phyloP scores from a whole-genome alignment of 345 rosid genomes.

The Euclidium syriacum region DNA sequence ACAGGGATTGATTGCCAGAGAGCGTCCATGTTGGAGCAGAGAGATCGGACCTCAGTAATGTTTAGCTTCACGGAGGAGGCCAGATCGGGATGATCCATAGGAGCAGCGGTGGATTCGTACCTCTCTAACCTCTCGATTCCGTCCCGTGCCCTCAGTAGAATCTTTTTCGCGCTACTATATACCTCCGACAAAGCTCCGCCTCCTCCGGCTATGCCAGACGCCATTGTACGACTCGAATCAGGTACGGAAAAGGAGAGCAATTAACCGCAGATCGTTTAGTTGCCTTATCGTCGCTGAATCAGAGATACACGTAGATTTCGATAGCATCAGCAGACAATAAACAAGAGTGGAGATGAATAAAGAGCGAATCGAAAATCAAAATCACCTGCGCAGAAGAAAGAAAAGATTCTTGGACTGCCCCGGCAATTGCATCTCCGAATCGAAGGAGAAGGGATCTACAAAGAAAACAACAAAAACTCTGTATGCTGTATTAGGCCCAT shows the following conservation, averaged over 20 bases:
- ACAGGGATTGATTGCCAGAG: constrained; percentile 78
- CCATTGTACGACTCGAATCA: constrained; percentile 7
- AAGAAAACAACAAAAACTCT: no score
- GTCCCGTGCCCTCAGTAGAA: constrained; percentile 61
- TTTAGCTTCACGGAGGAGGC: constrained; percentile 64
- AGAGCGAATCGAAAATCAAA: neutral
- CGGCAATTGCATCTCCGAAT: neutral
- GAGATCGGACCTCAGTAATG: constrained; percentile 64
- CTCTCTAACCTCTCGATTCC: constrained; percentile 86
- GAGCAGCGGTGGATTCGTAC: constrained; percentile 46
- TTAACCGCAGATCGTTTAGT: neutral
- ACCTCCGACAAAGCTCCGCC: constrained; percentile 72
- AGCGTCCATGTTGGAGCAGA: constrained; percentile 73
- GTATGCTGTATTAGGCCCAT: no score
- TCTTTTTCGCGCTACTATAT: constrained; percentile 52
- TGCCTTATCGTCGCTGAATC: neutral
- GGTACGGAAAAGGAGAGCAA: no score
- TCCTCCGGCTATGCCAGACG: constrained; percentile 34
- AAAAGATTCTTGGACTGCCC: neutral
- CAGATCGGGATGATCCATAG: constrained; percentile 69
- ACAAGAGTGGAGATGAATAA: neutral
- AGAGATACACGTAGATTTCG: neutral
- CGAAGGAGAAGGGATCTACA: no score
- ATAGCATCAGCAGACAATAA: neutral
- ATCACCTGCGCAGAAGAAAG: constrained; percentile 2